These are phyloP conservation scores for Parsonsia alboflavescens DNA, from an alignment of 257 asterid genomes.

Conservation along the genomic window DNA sequence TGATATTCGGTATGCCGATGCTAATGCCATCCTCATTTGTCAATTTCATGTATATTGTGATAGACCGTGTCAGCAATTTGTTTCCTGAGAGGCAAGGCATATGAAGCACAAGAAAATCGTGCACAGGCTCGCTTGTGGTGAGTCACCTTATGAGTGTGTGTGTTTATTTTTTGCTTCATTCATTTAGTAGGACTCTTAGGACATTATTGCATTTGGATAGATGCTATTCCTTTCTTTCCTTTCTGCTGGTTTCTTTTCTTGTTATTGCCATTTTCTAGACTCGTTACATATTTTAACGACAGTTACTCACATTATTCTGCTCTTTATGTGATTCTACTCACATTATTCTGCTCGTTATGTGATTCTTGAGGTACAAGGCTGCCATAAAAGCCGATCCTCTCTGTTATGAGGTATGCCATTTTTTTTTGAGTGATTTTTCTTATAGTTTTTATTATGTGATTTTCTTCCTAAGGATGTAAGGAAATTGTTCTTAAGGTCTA, in stretches of 20 bases:
- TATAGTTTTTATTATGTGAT: constrained; percentile 15
- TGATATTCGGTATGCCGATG: not conserved
- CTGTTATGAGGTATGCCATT: constrained; percentile 78
- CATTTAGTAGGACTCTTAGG: not conserved
- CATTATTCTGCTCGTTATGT: constrained; percentile 23
- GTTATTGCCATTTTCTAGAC: not conserved
- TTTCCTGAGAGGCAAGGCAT: constrained; percentile 94
- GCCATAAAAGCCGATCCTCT: constrained; percentile 97
- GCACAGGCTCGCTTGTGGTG: constrained; percentile 92
- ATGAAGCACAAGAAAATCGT: constrained; percentile 91
- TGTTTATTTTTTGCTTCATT: not conserved
- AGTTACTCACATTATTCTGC: constrained; percentile 20
- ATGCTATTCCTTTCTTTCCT: constrained; percentile 6
- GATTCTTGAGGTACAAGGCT: constrained; percentile 82
- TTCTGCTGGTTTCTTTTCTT: not conserved
- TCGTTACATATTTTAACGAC: not conserved
- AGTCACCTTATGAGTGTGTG: constrained; percentile 16
- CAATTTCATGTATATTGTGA: constrained; percentile 9
- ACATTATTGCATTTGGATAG: not conserved
- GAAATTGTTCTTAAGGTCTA: not conserved
- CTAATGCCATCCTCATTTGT: not conserved
- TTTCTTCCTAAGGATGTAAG: constrained; percentile 5
- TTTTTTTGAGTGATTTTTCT: constrained; percentile 1
- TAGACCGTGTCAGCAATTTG: constrained; percentile 94
- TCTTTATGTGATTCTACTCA: constrained; percentile 30